A percentile compares a stretch with the other conserved stretches of the same genome.
phyloP scores from a whole-genome alignment of 2,329 filamentous ascomycete species.

The Fusarium albosuccineum region DNA sequence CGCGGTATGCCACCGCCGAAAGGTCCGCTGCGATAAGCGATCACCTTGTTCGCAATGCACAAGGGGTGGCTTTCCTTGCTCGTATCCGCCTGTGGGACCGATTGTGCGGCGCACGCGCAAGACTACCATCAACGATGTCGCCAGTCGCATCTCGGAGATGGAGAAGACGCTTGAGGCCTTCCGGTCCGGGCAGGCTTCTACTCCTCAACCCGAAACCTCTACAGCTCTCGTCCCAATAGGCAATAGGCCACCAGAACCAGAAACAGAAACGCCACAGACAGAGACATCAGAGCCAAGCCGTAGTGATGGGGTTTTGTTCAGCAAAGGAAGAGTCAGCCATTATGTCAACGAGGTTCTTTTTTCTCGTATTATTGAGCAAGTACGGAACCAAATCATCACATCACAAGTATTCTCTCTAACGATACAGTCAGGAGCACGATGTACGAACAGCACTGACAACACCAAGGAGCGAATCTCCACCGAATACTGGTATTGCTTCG shows the following conservation, averaged over 20 bases:
- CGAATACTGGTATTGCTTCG: conserved; percentile 16
- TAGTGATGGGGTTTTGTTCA: conserved; percentile 45
- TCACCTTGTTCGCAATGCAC: conserved; percentile 78
- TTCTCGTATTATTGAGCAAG: conserved; percentile 52
- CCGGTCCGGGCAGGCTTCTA: conserved; percentile 3
- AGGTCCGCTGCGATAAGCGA: conserved; percentile 80
- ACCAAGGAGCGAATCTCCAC: conserved; percentile 23
- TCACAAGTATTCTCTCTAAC: not conserved
- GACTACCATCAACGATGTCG: conserved; percentile 51
- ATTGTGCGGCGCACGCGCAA: conserved; percentile 45
- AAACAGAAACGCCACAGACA: not conserved
- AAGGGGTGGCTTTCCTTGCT: conserved; percentile 54
- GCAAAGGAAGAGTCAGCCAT: conserved; percentile 50
- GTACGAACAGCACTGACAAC: conserved; percentile 41
- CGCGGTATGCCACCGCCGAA: conserved; percentile 62
- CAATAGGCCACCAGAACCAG: not conserved
- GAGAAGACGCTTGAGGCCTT: conserved; percentile 46
- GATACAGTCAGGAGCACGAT: conserved; percentile 36
- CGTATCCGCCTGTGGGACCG: conserved; percentile 47
- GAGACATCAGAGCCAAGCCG: conserved; percentile 3
- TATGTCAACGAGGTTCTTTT: conserved; percentile 55
- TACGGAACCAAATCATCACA: conserved; percentile 6
- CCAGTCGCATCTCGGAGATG: conserved; percentile 52
- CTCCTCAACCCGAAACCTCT: conserved; percentile 12
- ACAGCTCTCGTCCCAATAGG: not conserved